Base-by-base conservation (phyloP, 1,139 yeast genomes). In the Kodamaea sp. region DNA sequence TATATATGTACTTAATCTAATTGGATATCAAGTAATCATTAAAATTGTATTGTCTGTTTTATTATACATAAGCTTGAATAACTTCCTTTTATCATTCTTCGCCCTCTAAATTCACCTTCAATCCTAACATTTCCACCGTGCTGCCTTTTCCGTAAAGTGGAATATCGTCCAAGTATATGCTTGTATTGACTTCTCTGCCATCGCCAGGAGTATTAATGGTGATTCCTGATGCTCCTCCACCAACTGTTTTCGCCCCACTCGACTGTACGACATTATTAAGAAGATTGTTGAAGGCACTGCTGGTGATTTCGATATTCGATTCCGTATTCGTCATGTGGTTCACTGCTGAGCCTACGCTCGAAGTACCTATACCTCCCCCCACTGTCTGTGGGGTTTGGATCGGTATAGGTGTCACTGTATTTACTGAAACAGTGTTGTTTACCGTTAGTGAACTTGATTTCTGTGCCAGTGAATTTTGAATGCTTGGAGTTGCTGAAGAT, bases 141-240 rank as follows among this genome's bases (percentile, higher is more conserved):
- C 66, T 60, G 13, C 66, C 70, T 43, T 61, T 63, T 2, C 72
- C 72, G 35, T 63, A 63, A 26, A 65, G 48, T 15, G 71, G 71
- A 14, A 63, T 59, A 38, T 66, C 70, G 40, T 66, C 71, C 24
- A 66, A 47, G 40, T 65, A 66, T 1, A 59, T 54, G 32, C 59
- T 55, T 16, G 34, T 22, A 19, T 12, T 23, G 14, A 32, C 37
- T 6, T 46, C 49, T 18, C 21, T 18, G 21, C 8, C 21, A 18
- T 18, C 21, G 21, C 21, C 21, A 8, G 6, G 18, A 14, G 27
- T 13, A 24, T 13, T 26, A 7, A 22, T 18, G n/a, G 29, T 6
- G 31, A 29, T 28, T 46, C 49, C 32, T 28, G 38, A 27, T 34
- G 46, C 21, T 20, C 35, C 23, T 38, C 48, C 39, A 2, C 25